Conservation (phyloP, 192 early-diverging fungal genomes). For the Backusella sp. region DNA sequence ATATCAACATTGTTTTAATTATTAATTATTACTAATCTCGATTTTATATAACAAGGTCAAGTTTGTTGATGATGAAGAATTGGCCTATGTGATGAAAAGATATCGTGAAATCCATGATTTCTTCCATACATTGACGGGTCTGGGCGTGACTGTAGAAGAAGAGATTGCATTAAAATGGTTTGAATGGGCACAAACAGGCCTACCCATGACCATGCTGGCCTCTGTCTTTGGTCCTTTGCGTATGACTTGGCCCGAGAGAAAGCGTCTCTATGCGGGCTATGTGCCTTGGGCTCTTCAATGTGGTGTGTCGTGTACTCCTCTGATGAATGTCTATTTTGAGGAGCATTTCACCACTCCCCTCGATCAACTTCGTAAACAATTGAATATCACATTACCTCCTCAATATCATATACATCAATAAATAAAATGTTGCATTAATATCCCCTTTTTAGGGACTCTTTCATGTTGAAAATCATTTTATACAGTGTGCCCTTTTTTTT, state of each 20-base stretch:
- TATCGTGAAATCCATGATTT: slow-evolving; percentile 96
- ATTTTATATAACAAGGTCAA: slow-evolving; percentile 49
- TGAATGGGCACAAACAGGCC: slow-evolving; percentile 87
- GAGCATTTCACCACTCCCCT: slow-evolving; percentile 69
- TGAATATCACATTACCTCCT: slow-evolving; percentile 65
- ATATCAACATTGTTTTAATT: not conserved
- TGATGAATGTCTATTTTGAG: slow-evolving; percentile 93
- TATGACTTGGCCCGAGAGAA: slow-evolving; percentile 57
- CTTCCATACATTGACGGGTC: slow-evolving; percentile 85
- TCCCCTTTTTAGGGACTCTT: too few species aligned
- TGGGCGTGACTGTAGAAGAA: slow-evolving; percentile 78
- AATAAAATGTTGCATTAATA: not conserved
- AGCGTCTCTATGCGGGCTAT: slow-evolving; percentile 62
- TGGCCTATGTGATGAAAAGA: slow-evolving; percentile 92
- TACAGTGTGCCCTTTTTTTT: too few species aligned
- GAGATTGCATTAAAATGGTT: slow-evolving; percentile 96
- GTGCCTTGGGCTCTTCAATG: slow-evolving; percentile 95
- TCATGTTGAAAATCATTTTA: too few species aligned
- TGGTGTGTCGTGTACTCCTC: slow-evolving; percentile 65
- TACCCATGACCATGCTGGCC: slow-evolving; percentile 85
- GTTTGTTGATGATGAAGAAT: slow-evolving; percentile 85
- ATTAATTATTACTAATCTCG: not conserved
- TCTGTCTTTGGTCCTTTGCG: slow-evolving; percentile 81
- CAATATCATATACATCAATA: not conserved
- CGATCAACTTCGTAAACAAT: slow-evolving; percentile 68